These are phyloP conservation scores for Talaromyces amestolkiae DNA, from an alignment of 2,329 filamentous ascomycete species.

Conservation along the genomic window DNA sequence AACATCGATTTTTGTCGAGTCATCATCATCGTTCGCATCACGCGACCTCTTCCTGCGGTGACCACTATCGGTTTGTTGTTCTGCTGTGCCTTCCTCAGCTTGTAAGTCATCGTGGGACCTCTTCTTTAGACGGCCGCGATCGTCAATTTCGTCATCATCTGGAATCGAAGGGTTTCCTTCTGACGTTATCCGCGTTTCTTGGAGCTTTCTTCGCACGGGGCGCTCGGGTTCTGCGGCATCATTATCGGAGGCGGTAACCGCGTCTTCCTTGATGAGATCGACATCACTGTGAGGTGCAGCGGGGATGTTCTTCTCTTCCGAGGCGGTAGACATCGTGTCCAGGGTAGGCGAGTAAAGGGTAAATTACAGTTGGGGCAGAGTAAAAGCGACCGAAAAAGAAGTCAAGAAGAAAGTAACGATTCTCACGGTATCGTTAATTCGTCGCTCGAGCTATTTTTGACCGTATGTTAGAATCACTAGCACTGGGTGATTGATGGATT, in stretches of 20 bases:
- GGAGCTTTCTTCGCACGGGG: conserved; percentile 60
- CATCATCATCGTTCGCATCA: conserved; percentile 26
- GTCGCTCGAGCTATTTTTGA: neutral
- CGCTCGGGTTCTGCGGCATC: conserved; percentile 46
- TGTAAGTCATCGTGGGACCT: conserved; percentile 36
- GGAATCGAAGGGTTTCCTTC: conserved; percentile 22
- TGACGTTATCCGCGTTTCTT: conserved; percentile 59
- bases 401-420: neutral
- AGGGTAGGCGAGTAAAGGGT: neutral
- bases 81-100: conserved; percentile 27
- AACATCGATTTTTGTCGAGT: conserved; percentile 38
- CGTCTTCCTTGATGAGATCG: conserved; percentile 24
- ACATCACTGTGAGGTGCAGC: conserved; percentile 5
- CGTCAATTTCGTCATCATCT: conserved; percentile 22
- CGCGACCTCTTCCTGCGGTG: conserved; percentile 21
- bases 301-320: conserved; percentile 19
- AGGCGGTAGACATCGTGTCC: conserved; percentile 21
- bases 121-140: conserved; percentile 30
- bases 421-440: neutral
- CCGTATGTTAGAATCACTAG: neutral
- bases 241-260: conserved; percentile 26
- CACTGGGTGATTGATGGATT: neutral
- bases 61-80: conserved; percentile 13
- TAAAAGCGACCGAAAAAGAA: neutral
- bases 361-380: neutral